A percentile compares a stretch with the other conserved stretches of the same genome.
Evolutionary conservation across 164 flowering plant genomes (phyloP).

Genomic region (grape (Vitis vinifera)): DNA sequence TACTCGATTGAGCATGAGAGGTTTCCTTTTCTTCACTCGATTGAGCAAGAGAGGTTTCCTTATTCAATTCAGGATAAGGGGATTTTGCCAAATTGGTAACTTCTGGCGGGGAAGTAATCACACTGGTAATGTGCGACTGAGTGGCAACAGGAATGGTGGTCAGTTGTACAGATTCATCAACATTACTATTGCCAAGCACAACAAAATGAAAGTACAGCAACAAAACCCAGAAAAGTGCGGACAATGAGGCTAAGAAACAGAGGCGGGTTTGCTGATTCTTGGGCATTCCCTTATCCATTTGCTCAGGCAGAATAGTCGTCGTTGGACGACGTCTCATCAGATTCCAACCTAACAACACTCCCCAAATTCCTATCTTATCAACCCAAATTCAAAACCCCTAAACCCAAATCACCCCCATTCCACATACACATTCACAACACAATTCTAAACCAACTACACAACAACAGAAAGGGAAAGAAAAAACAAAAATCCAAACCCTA

Average conservation of each 20-base stretch:
- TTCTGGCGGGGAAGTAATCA: background rate
- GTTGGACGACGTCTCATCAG: slow-evolving; percentile 71
- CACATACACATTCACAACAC: background rate
- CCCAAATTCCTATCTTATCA: slow-evolving; percentile 10
- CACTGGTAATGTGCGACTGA: slow-evolving; percentile 3
- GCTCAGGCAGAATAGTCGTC: slow-evolving; percentile 27
- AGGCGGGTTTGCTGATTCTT: slow-evolving; percentile 56
- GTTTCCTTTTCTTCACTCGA: too few species aligned
- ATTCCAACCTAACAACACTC: slow-evolving; percentile 8
- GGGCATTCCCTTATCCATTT: slow-evolving; percentile 66
- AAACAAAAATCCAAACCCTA: too few species aligned
- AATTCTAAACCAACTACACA: background rate
- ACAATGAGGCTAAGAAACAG: slow-evolving; percentile 54
- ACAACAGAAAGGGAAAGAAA: too few species aligned
- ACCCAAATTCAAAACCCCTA: background rate
- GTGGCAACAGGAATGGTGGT: slow-evolving; percentile 13
- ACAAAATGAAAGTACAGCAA: slow-evolving; percentile 76
- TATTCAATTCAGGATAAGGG: too few species aligned
- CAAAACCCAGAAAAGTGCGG: slow-evolving; percentile 70
- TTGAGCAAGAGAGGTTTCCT: too few species aligned
- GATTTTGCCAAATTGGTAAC: background rate
- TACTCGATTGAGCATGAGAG: too few species aligned
- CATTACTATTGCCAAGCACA: slow-evolving; percentile 44
- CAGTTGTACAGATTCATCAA: slow-evolving; percentile 25
- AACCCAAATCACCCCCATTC: background rate